A percentile compares a stretch with the other conserved stretches of the same genome.
These are phyloP conservation scores for Crithidia expoeki DNA, from an alignment of 208 protist species.

Conservation along the genomic window DNA sequence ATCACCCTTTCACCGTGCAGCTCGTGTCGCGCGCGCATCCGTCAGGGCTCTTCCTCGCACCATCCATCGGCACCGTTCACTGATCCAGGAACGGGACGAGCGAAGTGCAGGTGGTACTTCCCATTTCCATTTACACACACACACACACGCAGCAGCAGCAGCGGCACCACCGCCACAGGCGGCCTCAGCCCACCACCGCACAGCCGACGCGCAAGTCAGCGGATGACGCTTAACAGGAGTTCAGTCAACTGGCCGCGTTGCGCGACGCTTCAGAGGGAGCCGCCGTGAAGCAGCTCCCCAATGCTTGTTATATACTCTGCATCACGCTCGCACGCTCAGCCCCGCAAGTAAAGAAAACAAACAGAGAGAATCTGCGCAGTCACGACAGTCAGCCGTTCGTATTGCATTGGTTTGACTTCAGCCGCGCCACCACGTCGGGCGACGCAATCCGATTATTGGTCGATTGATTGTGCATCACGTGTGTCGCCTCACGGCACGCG, in stretches of 20 bases:
- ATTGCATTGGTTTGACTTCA: conserved; percentile 27
- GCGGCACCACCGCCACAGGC: not conserved
- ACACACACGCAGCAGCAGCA: not conserved
- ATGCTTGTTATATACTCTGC: conserved; percentile 40
- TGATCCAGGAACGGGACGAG: conserved; percentile 42
- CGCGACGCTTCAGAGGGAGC: conserved; percentile 29
- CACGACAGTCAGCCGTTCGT: conserved; percentile 12
- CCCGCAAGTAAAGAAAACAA: too few species aligned
- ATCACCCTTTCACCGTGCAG: conserved; percentile 18
- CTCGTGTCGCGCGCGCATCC: conserved; percentile 3
- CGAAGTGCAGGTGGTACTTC: conserved; percentile 39
- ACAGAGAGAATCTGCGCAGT: too few species aligned
- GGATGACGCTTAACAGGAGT: conserved; percentile 49
- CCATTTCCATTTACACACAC: not conserved
- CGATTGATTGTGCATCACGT: conserved; percentile 21
- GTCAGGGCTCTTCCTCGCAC: conserved; percentile 29
- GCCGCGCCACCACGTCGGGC: conserved; percentile 5
- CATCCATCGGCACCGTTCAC: conserved; percentile 41
- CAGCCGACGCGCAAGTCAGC: conserved; percentile 28
- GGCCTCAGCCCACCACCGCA: not conserved
- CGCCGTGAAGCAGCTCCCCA: conserved; percentile 25
- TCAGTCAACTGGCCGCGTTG: conserved; percentile 27
- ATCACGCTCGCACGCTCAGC: conserved; percentile 35
- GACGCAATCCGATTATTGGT: conserved; percentile 22
- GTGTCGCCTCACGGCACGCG: conserved; percentile 2